Evolutionary conservation across 2,329 filamentous ascomycete species (phyloP).

Genomic region (Pleurostoma richardsiae): DNA sequence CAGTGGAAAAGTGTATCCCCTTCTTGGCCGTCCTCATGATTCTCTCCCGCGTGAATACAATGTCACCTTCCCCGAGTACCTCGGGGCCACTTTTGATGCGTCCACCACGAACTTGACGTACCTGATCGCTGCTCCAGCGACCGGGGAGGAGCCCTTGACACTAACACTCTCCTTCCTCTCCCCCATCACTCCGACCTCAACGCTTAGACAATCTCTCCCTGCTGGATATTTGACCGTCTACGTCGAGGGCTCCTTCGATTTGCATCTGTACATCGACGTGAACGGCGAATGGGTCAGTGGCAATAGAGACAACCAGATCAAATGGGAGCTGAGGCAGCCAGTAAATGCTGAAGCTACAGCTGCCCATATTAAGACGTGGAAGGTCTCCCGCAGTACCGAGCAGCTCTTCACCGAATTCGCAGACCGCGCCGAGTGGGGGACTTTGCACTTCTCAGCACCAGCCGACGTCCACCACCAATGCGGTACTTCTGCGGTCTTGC

Average conservation of each 20-base stretch:
- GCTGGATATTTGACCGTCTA: constrained; percentile 71
- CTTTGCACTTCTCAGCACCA: constrained; percentile 70
- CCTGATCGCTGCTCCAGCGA: constrained; percentile 23
- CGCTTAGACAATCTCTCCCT: constrained; percentile 74
- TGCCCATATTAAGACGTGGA: constrained; percentile 60
- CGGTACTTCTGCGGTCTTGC: constrained; percentile 61
- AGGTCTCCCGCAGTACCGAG: constrained; percentile 53
- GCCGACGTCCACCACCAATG: constrained; percentile 63
- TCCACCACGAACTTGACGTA: constrained; percentile 46
- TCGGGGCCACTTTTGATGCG: constrained; percentile 41
- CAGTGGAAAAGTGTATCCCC: constrained; percentile 37
- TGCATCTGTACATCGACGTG: constrained; percentile 62
- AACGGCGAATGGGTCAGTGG: constrained; percentile 82
- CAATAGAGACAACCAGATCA: constrained; percentile 61
- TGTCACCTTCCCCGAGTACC: constrained; percentile 34
- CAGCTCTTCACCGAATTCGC: constrained; percentile 67
- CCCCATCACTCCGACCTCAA: constrained; percentile 76
- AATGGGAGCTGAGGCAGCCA: constrained; percentile 58
- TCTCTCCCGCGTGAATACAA: constrained; percentile 33
- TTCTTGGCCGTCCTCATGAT: constrained; percentile 47
- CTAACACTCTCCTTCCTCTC: constrained; percentile 58
- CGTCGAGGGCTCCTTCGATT: constrained; percentile 60
- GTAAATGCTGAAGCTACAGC: constrained; percentile 24
- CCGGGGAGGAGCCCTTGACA: constrained; percentile 20
- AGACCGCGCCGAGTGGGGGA: constrained; percentile 82